Base-by-base conservation (phyloP, 2,329 filamentous ascomycete species). In the Botrytis cinerea region DNA sequence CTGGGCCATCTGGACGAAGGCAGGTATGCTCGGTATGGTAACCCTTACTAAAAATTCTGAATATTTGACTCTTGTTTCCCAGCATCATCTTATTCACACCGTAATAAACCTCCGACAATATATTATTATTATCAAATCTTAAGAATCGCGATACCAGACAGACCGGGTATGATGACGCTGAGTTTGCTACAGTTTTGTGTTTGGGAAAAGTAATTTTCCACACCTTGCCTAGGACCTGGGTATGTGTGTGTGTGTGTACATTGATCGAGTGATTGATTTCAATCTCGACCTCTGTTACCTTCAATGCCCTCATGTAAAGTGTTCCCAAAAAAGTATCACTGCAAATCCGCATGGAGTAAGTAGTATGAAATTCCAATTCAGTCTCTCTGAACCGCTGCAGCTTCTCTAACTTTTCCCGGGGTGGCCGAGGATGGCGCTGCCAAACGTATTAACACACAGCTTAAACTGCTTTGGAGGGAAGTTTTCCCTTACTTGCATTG, bases 361-460 rank as follows among this genome's bases (percentile, higher is more conserved):
- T 46, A 20, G 40, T 12, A 43, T 16, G 14, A 2, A n/a, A 51
- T n/a, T 45, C 66, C 67, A 59, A 45, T 43, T 59, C 40, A 45
- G 38, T 46, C 54, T 48, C 22, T 32, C 20, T 32, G 18, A 6
- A 25, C 67, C 67, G 38, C 57, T 70, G n/a, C 48, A 54, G 48
- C 48, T 54, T 54, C 40, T 70, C 9, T 62, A 61, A 16, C 28
- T 62, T 62, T 54, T 62, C 35, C 68, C 68, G 68, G 54, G 16
- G 59, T 62, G 40, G 9, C 68, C 68, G 68, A 70, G 40, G 68
- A 70, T 45, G 45, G 68, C 68, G 68, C 57, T 46, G 54, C 54
- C 32, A 62, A 70, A 45, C n/a, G 8, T 28, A 22, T 46, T 22
- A 46, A 62, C 45, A 54, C 68, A 46, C 43, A n/a, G 32, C 60